Percentiles rank a stretch among this genome's conserved stretches.
Evolutionary conservation across 306 rosid species (phyloP).

Genomic region (Ormosia semicastrata): DNA sequence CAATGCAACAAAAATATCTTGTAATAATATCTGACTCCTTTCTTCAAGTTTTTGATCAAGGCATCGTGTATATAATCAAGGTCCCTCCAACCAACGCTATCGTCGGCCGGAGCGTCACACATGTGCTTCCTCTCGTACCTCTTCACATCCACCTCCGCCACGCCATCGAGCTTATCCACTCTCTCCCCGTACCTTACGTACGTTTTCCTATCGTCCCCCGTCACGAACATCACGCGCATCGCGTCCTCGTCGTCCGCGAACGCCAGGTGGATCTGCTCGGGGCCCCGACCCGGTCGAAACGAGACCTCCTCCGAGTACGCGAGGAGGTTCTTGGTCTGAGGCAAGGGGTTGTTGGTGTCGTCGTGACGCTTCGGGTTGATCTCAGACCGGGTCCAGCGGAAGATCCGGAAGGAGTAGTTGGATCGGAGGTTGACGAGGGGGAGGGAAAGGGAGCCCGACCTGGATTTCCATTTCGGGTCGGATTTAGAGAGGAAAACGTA

Average conservation of each 20-base stretch:
- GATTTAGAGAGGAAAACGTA: slow-evolving; percentile 68
- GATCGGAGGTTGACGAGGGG: slow-evolving; percentile 76
- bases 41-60: slow-evolving; percentile 54
- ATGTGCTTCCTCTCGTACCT: slow-evolving; percentile 76
- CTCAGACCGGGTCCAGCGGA: slow-evolving; percentile 75
- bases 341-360: slow-evolving; percentile 75
- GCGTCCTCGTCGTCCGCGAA: slow-evolving; percentile 54
- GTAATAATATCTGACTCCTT: slow-evolving; percentile 65
- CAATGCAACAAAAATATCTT: slow-evolving; percentile 46
- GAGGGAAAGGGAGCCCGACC: slow-evolving; percentile 60
- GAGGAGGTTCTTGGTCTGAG: slow-evolving; percentile 51
- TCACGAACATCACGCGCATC: slow-evolving; percentile 84
- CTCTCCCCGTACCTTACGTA: slow-evolving; percentile 59
- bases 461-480: slow-evolving; percentile 54
- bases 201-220: slow-evolving; percentile 40
- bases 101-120: slow-evolving; percentile 85
- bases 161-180: slow-evolving; percentile 29
- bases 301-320: slow-evolving; percentile 47
- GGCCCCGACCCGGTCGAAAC: slow-evolving; percentile 45
- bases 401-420: slow-evolving; percentile 78
- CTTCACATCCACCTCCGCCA: slow-evolving; percentile 50
- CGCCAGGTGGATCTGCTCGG: slow-evolving; percentile 81
- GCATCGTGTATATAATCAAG: slow-evolving; percentile 86
- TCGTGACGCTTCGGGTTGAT: slow-evolving; percentile 56
- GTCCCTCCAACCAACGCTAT: slow-evolving; percentile 80